Conservation (phyloP, 768 basidiomycete species). For the Leccinellum rugosiceps region DNA sequence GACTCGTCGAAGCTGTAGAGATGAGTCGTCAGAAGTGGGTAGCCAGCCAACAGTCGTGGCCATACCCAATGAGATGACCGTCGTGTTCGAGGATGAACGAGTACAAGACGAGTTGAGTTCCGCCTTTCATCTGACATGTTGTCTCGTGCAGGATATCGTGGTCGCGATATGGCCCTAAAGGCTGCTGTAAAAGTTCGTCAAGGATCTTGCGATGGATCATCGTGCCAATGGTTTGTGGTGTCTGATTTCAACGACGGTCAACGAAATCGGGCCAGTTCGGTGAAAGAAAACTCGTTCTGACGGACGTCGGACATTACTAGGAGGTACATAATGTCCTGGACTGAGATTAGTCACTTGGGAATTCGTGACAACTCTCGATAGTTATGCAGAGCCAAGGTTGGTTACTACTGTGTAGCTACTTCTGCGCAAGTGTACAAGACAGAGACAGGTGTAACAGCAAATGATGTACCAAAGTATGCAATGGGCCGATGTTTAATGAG, state of each 20-base stretch:
- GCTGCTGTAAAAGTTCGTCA: constrained; percentile 22
- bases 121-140: constrained; percentile 14
- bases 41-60: background rate
- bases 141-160: constrained; percentile 20
- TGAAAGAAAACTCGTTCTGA: background rate
- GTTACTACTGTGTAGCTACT: constrained; percentile 22
- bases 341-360: background rate
- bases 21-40: background rate
- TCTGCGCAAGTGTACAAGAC: constrained; percentile 28
- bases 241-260: background rate
- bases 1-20: constrained; percentile 45
- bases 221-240: constrained; percentile 6
- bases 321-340: no score
- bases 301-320: background rate
- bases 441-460: constrained; percentile 28
- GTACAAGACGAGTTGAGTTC: constrained; percentile 21
- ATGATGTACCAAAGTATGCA: constrained; percentile 28
- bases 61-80: constrained; percentile 26
- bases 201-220: constrained; percentile 20
- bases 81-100: constrained; percentile 30
- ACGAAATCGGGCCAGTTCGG: background rate
- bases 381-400: background rate
- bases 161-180: constrained; percentile 32
- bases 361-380: no score
- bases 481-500: constrained; percentile 25